Percentiles rank a stretch among this genome's conserved stretches.
phyloP scores from a whole-genome alignment of 495 filamentous ascomycete genomes.

The Penicillium cosmopolitanum region DNA sequence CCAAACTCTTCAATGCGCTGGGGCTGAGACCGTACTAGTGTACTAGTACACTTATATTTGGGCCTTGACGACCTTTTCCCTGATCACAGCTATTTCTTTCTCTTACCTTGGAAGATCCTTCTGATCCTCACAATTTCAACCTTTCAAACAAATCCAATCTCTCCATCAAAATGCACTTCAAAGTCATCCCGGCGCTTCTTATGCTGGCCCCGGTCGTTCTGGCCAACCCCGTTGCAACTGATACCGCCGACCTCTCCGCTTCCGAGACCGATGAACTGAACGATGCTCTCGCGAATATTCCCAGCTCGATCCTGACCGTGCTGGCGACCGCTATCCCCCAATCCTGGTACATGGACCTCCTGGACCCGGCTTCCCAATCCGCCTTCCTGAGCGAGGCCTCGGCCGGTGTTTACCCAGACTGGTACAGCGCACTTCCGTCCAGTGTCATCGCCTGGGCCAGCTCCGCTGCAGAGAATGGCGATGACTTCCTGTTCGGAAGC shows the following conservation, averaged over 20 bases:
- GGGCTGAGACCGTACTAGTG: too few species aligned
- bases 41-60: too few species aligned
- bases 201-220: slow-evolving; percentile 23
- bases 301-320: slow-evolving; percentile 25
- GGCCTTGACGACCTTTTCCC: too few species aligned
- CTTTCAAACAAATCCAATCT: background rate
- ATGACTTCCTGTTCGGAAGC: slow-evolving; percentile 1
- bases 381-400: slow-evolving; percentile 15
- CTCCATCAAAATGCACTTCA: slow-evolving; percentile 23
- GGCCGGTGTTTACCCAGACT: slow-evolving; percentile 26
- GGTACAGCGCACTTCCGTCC: slow-evolving; percentile 30
- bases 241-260: slow-evolving; percentile 15
- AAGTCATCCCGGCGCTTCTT: slow-evolving; percentile 21
- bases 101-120: too few species aligned
- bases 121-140: background rate
- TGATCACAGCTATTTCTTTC: too few species aligned
- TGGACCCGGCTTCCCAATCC: slow-evolving; percentile 12
- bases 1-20: too few species aligned
- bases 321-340: slow-evolving; percentile 29
- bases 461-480: background rate
- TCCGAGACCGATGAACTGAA: background rate
- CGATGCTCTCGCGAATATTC: slow-evolving; percentile 8
- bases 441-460: slow-evolving; percentile 32
- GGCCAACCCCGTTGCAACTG: slow-evolving; percentile 23
- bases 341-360: slow-evolving; percentile 17